phyloP scores from a whole-genome alignment of 2,329 filamentous ascomycete species.

The Diaporthe amygdali region DNA sequence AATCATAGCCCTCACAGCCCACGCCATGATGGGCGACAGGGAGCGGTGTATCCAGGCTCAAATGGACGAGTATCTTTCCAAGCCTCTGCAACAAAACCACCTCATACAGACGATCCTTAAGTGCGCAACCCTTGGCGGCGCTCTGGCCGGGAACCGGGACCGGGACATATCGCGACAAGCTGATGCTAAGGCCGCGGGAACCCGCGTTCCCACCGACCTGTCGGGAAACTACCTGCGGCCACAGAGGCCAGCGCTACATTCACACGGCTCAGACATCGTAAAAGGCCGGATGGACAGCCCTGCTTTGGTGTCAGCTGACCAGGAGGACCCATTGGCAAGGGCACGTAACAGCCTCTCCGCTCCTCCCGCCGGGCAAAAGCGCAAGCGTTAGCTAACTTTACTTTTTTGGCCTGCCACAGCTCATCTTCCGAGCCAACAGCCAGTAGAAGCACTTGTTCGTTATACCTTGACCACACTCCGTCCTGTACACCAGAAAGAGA shows the following conservation, averaged over 20 bases:
- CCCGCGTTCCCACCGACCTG: constrained; percentile 36
- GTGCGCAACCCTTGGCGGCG: constrained; percentile 89
- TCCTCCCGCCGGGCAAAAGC: constrained; percentile 35
- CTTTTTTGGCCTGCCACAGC: constrained; percentile 26
- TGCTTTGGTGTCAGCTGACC: constrained; percentile 62
- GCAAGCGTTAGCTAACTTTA: constrained; percentile 28
- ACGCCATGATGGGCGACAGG: constrained; percentile 97
- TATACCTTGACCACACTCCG: constrained; percentile 14
- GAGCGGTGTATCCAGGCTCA: constrained; percentile 98
- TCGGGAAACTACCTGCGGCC: constrained; percentile 42
- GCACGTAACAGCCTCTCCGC: constrained; percentile 56
- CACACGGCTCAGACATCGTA: constrained; percentile 43
- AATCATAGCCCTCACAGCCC: constrained; percentile 95
- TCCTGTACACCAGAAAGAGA: constrained; percentile 5
- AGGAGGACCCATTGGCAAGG: constrained; percentile 62
- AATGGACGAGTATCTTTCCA: constrained; percentile 99
- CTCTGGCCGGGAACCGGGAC: constrained; percentile 77
- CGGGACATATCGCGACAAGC: constrained; percentile 59
- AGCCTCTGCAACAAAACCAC: constrained; percentile 94
- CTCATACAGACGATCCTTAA: constrained; percentile 98
- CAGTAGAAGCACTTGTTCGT: constrained; percentile 22
- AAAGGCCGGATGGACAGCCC: constrained; percentile 60
- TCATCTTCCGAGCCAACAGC: constrained; percentile 28
- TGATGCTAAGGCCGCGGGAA: constrained; percentile 51
- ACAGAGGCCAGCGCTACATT: constrained; percentile 60